These are phyloP conservation scores for Trichosporon coremiiforme DNA, from an alignment of 1,284 basidiomycete genomes.

Conservation along the genomic window DNA sequence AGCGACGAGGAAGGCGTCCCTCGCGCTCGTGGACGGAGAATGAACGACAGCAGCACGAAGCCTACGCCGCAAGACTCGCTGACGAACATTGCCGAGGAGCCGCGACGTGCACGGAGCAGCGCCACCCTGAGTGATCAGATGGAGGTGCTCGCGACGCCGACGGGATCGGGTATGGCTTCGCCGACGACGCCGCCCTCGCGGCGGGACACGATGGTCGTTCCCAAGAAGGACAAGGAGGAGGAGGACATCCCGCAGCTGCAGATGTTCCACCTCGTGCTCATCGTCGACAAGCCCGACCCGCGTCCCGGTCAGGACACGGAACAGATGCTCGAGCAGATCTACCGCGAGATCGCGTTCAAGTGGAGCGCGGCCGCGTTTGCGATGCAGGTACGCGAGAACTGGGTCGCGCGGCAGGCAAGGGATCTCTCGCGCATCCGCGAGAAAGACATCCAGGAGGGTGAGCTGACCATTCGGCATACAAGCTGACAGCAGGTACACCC, in stretches of 20 bases:
- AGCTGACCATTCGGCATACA: background rate
- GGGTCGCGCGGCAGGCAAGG: constrained; percentile 76
- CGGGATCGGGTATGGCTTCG: background rate
- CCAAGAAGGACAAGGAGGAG: constrained; percentile 28
- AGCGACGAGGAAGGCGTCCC: constrained; percentile 31
- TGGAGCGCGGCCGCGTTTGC: constrained; percentile 84
- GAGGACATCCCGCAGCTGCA: constrained; percentile 63
- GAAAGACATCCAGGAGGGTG: constrained; percentile 54
- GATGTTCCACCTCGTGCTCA: constrained; percentile 84
- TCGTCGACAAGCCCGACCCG: constrained; percentile 85
- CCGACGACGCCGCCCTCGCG: background rate
- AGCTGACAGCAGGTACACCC: constrained; percentile 35
- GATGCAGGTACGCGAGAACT: constrained; percentile 79
- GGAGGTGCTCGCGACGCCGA: constrained; percentile 3
- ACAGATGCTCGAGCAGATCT: constrained; percentile 65
- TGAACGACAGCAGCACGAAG: constrained; percentile 22
- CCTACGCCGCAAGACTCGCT: constrained; percentile 18
- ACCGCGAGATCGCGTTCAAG: constrained; percentile 82
- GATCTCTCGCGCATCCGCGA: constrained; percentile 70
- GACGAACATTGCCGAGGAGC: constrained; percentile 25
- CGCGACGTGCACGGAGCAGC: constrained; percentile 1
- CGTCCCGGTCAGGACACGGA: constrained; percentile 63
- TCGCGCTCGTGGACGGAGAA: constrained; percentile 26
- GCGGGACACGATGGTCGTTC: constrained; percentile 10
- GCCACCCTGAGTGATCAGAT: background rate